Conservation (phyloP, 2,329 filamentous ascomycete species). For the Cladophialophora exuberans region DNA sequence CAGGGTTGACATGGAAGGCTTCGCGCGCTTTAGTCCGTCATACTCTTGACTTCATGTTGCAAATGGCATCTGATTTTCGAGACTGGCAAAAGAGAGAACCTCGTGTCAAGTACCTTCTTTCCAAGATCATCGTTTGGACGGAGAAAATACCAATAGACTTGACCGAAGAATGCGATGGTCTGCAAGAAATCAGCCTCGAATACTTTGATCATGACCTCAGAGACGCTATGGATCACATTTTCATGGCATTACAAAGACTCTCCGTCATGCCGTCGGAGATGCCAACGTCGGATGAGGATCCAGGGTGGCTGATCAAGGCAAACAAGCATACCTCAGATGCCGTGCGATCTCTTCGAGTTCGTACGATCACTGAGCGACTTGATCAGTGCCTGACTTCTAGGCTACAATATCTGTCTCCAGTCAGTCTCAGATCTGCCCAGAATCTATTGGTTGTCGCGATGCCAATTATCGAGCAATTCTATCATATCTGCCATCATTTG, state of each 20-base stretch:
- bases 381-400: constrained; percentile 46
- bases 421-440: constrained; percentile 46
- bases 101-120: constrained; percentile 65
- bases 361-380: constrained; percentile 56
- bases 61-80: constrained; percentile 43
- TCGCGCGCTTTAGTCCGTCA: constrained; percentile 2
- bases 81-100: constrained; percentile 54
- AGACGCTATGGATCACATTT: constrained; percentile 70
- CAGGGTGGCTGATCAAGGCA: constrained; percentile 64
- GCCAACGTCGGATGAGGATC: constrained; percentile 63
- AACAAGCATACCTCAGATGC: constrained; percentile 57
- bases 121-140: constrained; percentile 70
- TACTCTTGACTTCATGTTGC: constrained; percentile 21
- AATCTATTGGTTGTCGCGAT: constrained; percentile 62
- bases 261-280: constrained; percentile 59
- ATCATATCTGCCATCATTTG: constrained; percentile 61
- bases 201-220: constrained; percentile 63
- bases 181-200: constrained; percentile 39
- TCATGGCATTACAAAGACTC: constrained; percentile 78
- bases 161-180: constrained; percentile 17
- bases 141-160: constrained; percentile 37
- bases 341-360: constrained; percentile 62
- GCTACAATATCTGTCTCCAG: constrained; percentile 51
- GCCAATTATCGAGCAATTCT: constrained; percentile 78
- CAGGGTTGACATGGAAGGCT: constrained; percentile 43